phyloP scores from a whole-genome alignment of 176 grass and related monocot genomes.

The Phyllostachys edulis region DNA sequence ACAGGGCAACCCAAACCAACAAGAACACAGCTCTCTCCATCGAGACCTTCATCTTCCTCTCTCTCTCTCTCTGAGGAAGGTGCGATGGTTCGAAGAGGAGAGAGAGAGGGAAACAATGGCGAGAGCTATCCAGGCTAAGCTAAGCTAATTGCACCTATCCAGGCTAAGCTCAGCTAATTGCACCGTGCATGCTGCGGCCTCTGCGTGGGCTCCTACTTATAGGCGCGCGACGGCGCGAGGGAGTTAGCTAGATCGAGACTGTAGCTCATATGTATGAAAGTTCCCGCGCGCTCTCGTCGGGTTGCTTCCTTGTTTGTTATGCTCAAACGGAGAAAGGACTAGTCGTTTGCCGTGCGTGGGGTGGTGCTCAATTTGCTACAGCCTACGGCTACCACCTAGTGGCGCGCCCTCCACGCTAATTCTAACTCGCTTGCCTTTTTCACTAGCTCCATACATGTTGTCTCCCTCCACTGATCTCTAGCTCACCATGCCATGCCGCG shows the following conservation, averaged over 20 bases:
- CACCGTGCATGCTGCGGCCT: conserved; percentile 43
- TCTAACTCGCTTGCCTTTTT: too few relatives aligned
- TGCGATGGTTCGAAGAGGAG: not conserved
- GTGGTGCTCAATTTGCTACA: too few relatives aligned
- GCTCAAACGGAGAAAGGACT: too few relatives aligned
- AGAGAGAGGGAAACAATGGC: not conserved
- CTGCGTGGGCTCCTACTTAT: conserved; percentile 35
- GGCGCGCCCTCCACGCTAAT: too few relatives aligned
- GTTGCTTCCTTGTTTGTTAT: too few relatives aligned
- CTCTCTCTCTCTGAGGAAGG: not conserved
- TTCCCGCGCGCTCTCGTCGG: not conserved
- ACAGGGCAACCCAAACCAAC: conserved; percentile 4
- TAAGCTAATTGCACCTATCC: conserved; percentile 24
- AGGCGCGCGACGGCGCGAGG: not conserved
- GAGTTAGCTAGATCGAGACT: not conserved
- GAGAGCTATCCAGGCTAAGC: not conserved
- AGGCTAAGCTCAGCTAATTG: conserved; percentile 5
- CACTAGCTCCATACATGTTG: too few relatives aligned
- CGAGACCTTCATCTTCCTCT: not conserved
- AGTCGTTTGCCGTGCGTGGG: too few relatives aligned
- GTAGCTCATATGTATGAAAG: not conserved
- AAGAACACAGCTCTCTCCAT: conserved; percentile 32
- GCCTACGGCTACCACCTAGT: too few relatives aligned
- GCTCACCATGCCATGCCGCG: too few relatives aligned
- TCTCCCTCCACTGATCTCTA: too few relatives aligned